phyloP scores from a whole-genome alignment of 495 filamentous ascomycete species.

The Aspergillus biplanus region DNA sequence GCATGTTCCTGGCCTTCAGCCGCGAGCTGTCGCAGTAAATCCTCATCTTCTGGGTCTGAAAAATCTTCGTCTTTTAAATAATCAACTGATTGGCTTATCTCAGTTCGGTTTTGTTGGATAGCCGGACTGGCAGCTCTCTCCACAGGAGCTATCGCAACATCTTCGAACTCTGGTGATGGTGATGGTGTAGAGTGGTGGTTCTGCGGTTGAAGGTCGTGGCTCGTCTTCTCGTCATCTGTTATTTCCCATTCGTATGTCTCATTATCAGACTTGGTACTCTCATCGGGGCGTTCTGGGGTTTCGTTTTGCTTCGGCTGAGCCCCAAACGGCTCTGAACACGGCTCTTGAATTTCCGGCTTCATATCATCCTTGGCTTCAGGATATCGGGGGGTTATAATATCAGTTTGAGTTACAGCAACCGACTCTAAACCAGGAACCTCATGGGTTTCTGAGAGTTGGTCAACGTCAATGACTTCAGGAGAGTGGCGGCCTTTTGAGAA shows the following conservation, averaged over 20 bases:
- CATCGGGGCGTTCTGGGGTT: neutral
- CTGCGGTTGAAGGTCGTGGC: slow-evolving; percentile 2
- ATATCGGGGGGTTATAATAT: slow-evolving; percentile 8
- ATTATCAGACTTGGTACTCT: neutral
- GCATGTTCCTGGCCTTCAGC: slow-evolving; percentile 91
- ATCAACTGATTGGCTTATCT: slow-evolving; percentile 31
- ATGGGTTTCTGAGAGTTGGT: slow-evolving; percentile 34
- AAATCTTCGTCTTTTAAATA: slow-evolving; percentile 59
- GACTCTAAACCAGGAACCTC: slow-evolving; percentile 50
- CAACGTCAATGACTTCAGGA: slow-evolving; percentile 52
- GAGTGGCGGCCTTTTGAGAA: slow-evolving; percentile 46
- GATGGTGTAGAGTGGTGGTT: slow-evolving; percentile 32
- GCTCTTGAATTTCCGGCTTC: neutral
- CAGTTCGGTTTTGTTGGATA: slow-evolving; percentile 20
- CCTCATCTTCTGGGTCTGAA: slow-evolving; percentile 87
- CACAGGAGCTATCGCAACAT: slow-evolving; percentile 35
- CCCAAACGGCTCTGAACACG: neutral
- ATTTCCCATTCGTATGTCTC: slow-evolving; percentile 1
- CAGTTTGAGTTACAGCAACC: slow-evolving; percentile 19
- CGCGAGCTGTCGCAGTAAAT: slow-evolving; percentile 80
- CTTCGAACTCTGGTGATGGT: slow-evolving; percentile 58
- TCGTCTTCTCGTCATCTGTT: slow-evolving; percentile 16
- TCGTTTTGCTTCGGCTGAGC: neutral
- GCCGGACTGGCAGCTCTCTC: neutral
- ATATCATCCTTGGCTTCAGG: neutral